Evolutionary conservation across 805 yeast genomes (phyloP), one percentile per base, ranked within the genome.

Genomic region (Ogataea trehalophila): DNA sequence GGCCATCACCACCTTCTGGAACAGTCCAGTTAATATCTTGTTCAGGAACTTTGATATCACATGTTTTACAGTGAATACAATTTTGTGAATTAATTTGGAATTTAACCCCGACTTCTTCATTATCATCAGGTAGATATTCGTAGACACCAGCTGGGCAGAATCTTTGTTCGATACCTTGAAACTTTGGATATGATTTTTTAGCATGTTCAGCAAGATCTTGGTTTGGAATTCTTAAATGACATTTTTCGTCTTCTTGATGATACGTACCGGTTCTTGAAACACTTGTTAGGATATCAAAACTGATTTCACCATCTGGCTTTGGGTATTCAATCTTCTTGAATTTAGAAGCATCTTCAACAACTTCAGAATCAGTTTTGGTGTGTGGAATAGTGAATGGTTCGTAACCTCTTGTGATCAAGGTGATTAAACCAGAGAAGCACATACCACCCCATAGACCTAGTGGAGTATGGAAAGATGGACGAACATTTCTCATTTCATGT

Each of bases 1-100:
- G 99, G 14, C 99, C 99, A 66, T 87, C 99, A 31, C 98, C 97
- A 51, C 99, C 98, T 72, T 94, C 98, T 7, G 99, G 99, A n/a
- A 89, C 96, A 13, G 83, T 79, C 99, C 99, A 94, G 62, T 80
- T 76, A 52, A 94, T 94, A 62, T 91, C 97, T 69, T 92, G 97
- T 0, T 88, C 76, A 7, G 99, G 99, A 9, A 85, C 95, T 69
- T 94, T 94, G 66, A 94, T 94, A 68, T 94, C 99, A 73, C 99
- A 92, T 2, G 98, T 92, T 69, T 94, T 94, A 73, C 99, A 94
- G 68, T 94, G 99, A 55, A 94, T 91, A 73, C 99, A 94, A 69
- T 94, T 94, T 70, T 94, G 99, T 18, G 96, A 80, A 70, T 94
- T 94, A 68, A 94, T 92, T 66, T 88, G 94, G 70, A 94, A 92